Base-by-base conservation (phyloP, 345 rosid genomes). In the Cardamine chenopodiifolia region DNA sequence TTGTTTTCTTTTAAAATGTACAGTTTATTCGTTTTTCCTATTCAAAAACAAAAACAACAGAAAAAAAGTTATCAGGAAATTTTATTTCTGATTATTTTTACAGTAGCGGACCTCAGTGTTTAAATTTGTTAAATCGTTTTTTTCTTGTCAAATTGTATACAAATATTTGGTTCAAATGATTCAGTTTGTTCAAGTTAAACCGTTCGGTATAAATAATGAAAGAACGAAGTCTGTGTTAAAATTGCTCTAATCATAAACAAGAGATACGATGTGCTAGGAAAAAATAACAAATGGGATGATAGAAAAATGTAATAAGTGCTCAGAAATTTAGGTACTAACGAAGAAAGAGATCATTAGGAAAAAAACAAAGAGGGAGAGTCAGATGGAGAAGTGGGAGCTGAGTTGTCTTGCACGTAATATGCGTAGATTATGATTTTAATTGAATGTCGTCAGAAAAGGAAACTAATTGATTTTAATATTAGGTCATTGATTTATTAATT, bases 341-440 rank as follows among this genome's bases (percentile, higher is more conserved):
- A 71, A 59, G 68, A 28, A 28, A 37, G 8, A 26, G 26, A 35
- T 52, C 14, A 75, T 61, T 37, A 76, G 17, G 44, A 44, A 62
- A 57, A 34, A 53, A 18, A 70, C 23, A 70, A 26, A 64, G 44
- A 49, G 28, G 22, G 52, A 66, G 50, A 58, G 68, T 67, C 54
- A 61, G 56, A 68, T 60, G 74, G 67, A 13, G 48, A 75, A 37
- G 68, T 20, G 39, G 13, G 56, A 76, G 82, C 59, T 88, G 89
- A 86, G 92, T 83, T 83, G 96, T 84, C 45, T 31, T 49, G 89
- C 88, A 82, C 84, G 87, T 84, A 86, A 82, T 70, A 54, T 20
- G 65, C 22, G 28, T 18, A 22, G 7, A 19, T 55, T 32, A 61
- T 59, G 62, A 78, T n/a, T n/a, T 49, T 61, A 54, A 6, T 61